Evolutionary conservation across 148 eudicot genomes (phyloP), one percentile per base, ranked within the genome.

Genomic region (Salicornia ramosissima): DNA sequence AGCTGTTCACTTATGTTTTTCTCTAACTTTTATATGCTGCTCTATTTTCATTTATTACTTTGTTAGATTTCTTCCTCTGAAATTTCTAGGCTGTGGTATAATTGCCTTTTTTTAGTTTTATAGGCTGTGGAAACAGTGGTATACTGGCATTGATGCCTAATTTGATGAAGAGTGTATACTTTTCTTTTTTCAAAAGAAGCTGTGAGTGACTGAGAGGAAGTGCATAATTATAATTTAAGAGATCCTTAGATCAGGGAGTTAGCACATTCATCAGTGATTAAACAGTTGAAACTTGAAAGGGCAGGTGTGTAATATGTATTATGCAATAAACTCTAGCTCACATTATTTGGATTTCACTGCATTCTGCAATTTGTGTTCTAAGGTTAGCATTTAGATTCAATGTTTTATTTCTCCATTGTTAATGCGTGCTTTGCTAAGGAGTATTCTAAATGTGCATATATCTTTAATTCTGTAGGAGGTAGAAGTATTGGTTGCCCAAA

Each of bases 401-500:
- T 22, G 22, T 24, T 54, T 13, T 14, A n/a, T 66, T 57, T 57
- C 31, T 74, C 29, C 46, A 42, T 49, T 62, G 7, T 57, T 77
- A 56, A 53, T 67, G 64, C 62, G 33, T 58, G 64, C 65, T 19
- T 50, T 16, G 5, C 42, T 33, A 21, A 62, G 46, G 65, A n/a
- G 57, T 65, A 16, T 29, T 16, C 26, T 63, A 49, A 72, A 50
- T 14, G 10, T 29, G 12, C 14, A 18, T 58, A 22, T 53, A 10
- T 49, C 5, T 21, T n/a, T n/a, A n/a, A n/a, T 28, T 31, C 66
- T 67, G 70, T 71, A 90, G 98, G 98, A 39, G 98, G 98, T 33
- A 79, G 78, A 70, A 93, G 98, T 77, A 88, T 85, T 74, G 96
- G 98, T 65, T 93, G 98, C 78, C 90, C 78, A 28, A 77, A 72